Conservation (phyloP, 2,329 filamentous ascomycete genomes). For the Exophiala calicioides region DNA sequence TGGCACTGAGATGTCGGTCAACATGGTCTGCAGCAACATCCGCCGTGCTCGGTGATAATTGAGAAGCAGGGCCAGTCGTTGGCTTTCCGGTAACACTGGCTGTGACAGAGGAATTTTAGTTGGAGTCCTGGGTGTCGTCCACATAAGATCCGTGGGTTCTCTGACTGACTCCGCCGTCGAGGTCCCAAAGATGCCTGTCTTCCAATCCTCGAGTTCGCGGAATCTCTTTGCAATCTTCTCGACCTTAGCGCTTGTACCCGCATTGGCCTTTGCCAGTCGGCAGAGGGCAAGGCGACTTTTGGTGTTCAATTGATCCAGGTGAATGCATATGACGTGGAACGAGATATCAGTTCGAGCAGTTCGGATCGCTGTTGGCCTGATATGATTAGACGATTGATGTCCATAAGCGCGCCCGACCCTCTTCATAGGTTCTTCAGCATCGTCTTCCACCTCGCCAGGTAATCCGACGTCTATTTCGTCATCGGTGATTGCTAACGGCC, state of each 20-base stretch:
- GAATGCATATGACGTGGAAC: conserved; percentile 9
- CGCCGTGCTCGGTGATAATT: conserved; percentile 15
- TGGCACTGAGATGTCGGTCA: conserved; percentile 9
- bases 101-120: conserved; percentile 5
- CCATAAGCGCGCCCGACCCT: too few relatives aligned
- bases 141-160: conserved; percentile 4
- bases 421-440: too few relatives aligned
- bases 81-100: conserved; percentile 4
- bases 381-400: neutral
- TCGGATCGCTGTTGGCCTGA: neutral
- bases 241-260: neutral
- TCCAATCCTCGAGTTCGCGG: conserved; percentile 16
- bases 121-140: conserved; percentile 2
- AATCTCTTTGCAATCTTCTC: conserved; percentile 17
- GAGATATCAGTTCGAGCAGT: neutral
- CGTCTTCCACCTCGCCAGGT: conserved; percentile 8
- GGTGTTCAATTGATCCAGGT: conserved; percentile 13
- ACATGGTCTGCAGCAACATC: conserved; percentile 10
- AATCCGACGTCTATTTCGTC: conserved; percentile 14
- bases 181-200: conserved; percentile 6
- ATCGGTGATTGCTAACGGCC: conserved; percentile 14
- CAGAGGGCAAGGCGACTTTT: conserved; percentile 11
- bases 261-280: conserved; percentile 1
- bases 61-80: conserved; percentile 14
- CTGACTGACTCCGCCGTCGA: too few relatives aligned